These are phyloP conservation scores for Tricholoma matsutake DNA, from an alignment of 768 basidiomycete species.

Conservation along the genomic window DNA sequence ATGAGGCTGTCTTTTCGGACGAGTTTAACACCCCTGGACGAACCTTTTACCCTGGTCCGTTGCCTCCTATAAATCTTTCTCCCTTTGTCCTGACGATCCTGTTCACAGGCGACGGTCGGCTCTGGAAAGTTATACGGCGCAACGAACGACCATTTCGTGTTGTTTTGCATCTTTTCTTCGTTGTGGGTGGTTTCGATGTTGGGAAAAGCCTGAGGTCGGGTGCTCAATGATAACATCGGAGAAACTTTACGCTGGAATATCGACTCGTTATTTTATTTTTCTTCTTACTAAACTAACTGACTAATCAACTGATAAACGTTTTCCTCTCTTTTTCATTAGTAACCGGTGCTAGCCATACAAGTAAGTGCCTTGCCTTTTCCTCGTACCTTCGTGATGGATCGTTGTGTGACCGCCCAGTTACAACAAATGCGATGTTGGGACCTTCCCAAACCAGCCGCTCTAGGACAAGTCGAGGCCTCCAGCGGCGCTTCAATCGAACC, in stretches of 20 bases:
- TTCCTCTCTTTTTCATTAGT: too few species aligned
- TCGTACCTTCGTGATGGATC: neutral
- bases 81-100: conserved; percentile 35
- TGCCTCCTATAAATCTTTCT: too few species aligned
- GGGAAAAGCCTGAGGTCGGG: too few species aligned
- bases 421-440: conserved; percentile 71
- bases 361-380: conserved; percentile 29
- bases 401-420: conserved; percentile 36
- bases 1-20: conserved; percentile 66
- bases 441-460: conserved; percentile 68
- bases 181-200: too few species aligned
- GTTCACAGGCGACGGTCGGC: conserved; percentile 56
- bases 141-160: conserved; percentile 48
- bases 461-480: conserved; percentile 49
- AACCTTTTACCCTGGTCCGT: conserved; percentile 3
- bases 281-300: too few species aligned
- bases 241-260: too few species aligned
- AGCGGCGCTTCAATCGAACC: conserved; percentile 54
- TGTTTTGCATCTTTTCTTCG: too few species aligned
- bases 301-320: too few species aligned
- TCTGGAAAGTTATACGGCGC: conserved; percentile 74
- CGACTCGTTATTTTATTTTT: too few species aligned
- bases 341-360: conserved; percentile 70
- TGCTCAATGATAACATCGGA: too few species aligned
- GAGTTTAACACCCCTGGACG: conserved; percentile 64